Evolutionary conservation across 2,329 filamentous ascomycete species (phyloP), one percentile per base, ranked within the genome.

Genomic region (Pseudogymnoascus sp.): DNA sequence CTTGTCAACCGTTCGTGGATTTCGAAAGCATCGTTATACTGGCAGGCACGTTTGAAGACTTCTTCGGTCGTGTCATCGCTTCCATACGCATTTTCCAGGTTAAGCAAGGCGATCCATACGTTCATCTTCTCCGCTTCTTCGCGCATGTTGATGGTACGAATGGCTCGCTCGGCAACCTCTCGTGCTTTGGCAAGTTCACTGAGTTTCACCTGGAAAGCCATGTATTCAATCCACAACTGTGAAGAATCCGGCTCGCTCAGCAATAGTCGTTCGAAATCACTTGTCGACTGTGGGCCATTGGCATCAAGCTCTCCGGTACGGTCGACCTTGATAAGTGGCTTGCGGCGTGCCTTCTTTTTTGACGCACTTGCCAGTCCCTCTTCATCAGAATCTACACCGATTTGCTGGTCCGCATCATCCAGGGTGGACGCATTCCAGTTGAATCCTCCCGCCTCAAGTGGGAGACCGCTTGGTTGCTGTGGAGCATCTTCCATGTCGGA

Each of bases 201-300:
- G 62, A 96, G 84, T 73, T 96, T 89, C 75, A 97, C 87, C 77
- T 97, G 91, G 83, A 96, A 96, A n/a, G 93, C 92, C 91, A 99
- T 97, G 78, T 99, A 99, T 68, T 91, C 85, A 63, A 97, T 90
- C 95, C 95, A 99, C 29, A 97, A 83, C 66, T 88, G 81, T 0
- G 93, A 96, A n/a, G 90, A 93, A 77, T 97, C 92, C 2, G 95
- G 92, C 73, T 96, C 90, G 63, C 92, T 91, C 21, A 99, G 85
- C 45, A 99, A 84, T 23, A 97, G 86, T 69, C 95, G 88, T 77
- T 99, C 96, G 75, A 92, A 99, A 76, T 99, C 96, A 67, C 89
- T 90, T 14, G 90, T 84, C 1, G 91, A 93, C 73, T 96, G 92
- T 1, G 95, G 95, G 0, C 93, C 93, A 69, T 93, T 86, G 57